Evolutionary conservation across 2,329 filamentous ascomycete genomes (phyloP).

Genomic region (Celoporthe dispersa): DNA sequence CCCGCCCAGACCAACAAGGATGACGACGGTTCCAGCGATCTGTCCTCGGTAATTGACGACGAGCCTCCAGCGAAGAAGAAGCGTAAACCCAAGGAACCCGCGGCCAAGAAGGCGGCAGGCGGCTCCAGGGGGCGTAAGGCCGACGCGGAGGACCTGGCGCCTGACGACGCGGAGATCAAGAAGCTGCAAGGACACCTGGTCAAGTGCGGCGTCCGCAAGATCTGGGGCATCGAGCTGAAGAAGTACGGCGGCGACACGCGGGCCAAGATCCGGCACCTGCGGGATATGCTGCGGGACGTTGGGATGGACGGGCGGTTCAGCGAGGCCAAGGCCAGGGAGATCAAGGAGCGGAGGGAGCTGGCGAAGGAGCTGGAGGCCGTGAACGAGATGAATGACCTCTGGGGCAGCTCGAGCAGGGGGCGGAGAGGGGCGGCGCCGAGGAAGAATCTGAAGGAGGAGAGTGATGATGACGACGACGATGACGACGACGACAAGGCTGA

Average conservation of each 20-base stretch:
- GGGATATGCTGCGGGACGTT: slow-evolving; percentile 74
- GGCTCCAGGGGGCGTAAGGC: slow-evolving; percentile 33
- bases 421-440: slow-evolving; percentile 47
- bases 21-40: slow-evolving; percentile 61
- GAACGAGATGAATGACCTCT: slow-evolving; percentile 77
- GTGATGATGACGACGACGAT: slow-evolving; percentile 35
- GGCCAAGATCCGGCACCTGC: slow-evolving; percentile 83
- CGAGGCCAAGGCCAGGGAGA: slow-evolving; percentile 79
- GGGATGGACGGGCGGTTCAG: slow-evolving; percentile 93
- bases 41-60: slow-evolving; percentile 83
- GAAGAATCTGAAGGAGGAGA: slow-evolving; percentile 44
- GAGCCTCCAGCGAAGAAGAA: slow-evolving; percentile 67
- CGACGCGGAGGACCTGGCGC: slow-evolving; percentile 46
- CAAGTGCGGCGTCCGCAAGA: slow-evolving; percentile 90
- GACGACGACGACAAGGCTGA: slow-evolving; percentile 37
- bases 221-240: slow-evolving; percentile 87
- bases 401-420: slow-evolving; percentile 63
- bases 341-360: slow-evolving; percentile 86
- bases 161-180: slow-evolving; percentile 82
- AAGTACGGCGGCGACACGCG: slow-evolving; percentile 70
- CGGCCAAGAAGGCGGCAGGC: slow-evolving; percentile 48
- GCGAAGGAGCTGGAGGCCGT: slow-evolving; percentile 83
- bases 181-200: slow-evolving; percentile 82
- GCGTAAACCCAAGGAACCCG: slow-evolving; percentile 53
- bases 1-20: slow-evolving; percentile 33